phyloP scores from a whole-genome alignment of 1,284 basidiomycete species.

The Ustilago hordei region DNA sequence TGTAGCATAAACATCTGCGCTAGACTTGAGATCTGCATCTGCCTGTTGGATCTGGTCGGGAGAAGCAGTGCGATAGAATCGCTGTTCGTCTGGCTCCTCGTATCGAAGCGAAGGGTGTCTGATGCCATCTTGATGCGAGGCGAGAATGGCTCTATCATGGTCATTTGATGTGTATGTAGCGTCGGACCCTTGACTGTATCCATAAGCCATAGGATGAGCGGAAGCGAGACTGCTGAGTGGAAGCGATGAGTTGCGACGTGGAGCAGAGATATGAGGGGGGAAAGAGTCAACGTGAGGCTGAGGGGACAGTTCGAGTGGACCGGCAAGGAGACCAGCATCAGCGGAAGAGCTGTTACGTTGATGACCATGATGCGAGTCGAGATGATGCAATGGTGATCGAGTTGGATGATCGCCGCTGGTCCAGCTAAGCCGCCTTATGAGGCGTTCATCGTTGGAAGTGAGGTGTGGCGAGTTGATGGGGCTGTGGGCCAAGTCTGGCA shows the following conservation, averaged over 20 bases:
- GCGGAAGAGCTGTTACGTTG: slow-evolving; percentile 26
- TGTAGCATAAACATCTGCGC: slow-evolving; percentile 47
- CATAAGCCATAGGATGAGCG: slow-evolving; percentile 18
- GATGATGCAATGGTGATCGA: slow-evolving; percentile 3
- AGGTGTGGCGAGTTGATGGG: slow-evolving; percentile 26
- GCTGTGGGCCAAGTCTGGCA: slow-evolving; percentile 42
- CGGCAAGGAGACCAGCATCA: slow-evolving; percentile 40
- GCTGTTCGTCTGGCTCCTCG: slow-evolving; percentile 16
- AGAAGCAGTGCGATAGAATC: slow-evolving; percentile 30
- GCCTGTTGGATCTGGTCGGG: slow-evolving; percentile 41
- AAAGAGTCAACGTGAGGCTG: slow-evolving; percentile 1
- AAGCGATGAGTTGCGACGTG: slow-evolving; percentile 29
- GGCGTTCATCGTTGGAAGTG: slow-evolving; percentile 34
- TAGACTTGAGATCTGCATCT: slow-evolving; percentile 31
- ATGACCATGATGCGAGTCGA: slow-evolving; percentile 5
- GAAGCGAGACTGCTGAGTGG: slow-evolving; percentile 5
- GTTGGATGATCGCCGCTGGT: slow-evolving; percentile 3
- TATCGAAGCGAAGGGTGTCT: slow-evolving; percentile 14
- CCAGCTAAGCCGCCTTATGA: slow-evolving; percentile 49
- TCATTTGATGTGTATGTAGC: slow-evolving; percentile 31
- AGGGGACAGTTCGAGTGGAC: slow-evolving; percentile 35
- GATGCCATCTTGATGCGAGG: slow-evolving; percentile 23
- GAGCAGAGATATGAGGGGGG: neutral
- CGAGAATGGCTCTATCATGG: slow-evolving; percentile 42
- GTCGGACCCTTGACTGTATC: slow-evolving; percentile 26